Percentiles rank a stretch among this genome's conserved stretches.
Evolutionary conservation across 257 asterid species (phyloP).

Genomic region (Cynanchum wilfordii): DNA sequence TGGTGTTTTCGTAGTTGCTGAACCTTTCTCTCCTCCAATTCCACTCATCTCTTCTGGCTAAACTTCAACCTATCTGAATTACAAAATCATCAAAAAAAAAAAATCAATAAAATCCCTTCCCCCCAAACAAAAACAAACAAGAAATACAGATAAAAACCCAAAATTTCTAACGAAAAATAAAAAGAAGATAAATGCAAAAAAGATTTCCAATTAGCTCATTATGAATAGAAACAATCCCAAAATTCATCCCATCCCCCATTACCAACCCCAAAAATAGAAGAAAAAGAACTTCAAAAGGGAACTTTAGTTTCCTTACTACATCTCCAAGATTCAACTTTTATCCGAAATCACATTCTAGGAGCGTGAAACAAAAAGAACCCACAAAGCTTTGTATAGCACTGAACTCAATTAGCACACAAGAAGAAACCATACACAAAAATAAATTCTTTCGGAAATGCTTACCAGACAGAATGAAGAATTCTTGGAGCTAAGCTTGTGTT

Average conservation of each 20-base stretch:
- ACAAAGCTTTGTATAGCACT: background rate
- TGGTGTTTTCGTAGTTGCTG: constrained; percentile 71
- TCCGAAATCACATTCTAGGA: background rate
- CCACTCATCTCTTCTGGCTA: constrained; percentile 56
- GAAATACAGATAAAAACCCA: background rate
- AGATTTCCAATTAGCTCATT: too few species aligned
- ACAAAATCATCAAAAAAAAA: too few species aligned
- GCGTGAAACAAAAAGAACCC: background rate
- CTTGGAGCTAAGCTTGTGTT: background rate
- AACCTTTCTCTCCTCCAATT: constrained; percentile 52
- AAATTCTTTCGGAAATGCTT: background rate
- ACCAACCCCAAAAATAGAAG: background rate
- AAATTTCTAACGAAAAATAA: background rate
- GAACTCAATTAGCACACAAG: background rate
- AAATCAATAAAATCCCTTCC: too few species aligned
- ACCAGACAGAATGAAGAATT: background rate
- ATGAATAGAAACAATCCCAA: background rate
- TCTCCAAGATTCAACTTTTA: background rate
- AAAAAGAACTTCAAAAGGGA: background rate
- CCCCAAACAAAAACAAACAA: background rate
- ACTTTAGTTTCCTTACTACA: background rate
- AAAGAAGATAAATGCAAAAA: background rate
- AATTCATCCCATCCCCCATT: background rate
- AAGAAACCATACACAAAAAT: background rate
- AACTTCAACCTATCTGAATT: constrained; percentile 15